Conservation (phyloP, 331 rosid genomes). For the Pyrus hybrid region DNA sequence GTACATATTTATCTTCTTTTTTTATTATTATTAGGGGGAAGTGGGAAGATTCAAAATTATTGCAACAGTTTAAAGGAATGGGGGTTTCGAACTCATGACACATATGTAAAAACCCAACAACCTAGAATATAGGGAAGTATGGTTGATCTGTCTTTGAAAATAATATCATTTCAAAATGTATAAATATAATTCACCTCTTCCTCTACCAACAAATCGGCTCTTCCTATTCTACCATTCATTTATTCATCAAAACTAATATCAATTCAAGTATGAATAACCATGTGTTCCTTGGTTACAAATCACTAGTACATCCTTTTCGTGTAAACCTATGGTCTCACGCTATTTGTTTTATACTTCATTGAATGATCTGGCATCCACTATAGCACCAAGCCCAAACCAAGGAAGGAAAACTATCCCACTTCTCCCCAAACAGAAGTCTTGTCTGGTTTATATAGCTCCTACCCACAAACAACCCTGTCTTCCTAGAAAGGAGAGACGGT, state of each 20-base stretch:
- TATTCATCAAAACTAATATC: not conserved
- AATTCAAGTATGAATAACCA: not conserved
- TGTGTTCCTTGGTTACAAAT: not conserved
- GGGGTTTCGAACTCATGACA: too few species aligned
- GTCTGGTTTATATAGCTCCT: not conserved
- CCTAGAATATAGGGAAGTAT: too few species aligned
- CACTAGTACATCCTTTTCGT: not conserved
- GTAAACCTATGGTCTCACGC: not conserved
- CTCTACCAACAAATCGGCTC: not conserved
- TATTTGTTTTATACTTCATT: not conserved
- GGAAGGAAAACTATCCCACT: constrained; percentile 13
- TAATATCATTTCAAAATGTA: too few species aligned
- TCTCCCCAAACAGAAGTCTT: not conserved
- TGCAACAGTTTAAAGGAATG: too few species aligned
- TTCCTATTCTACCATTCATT: not conserved
- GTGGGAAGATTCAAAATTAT: too few species aligned
- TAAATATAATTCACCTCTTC: too few species aligned
- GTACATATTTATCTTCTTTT: too few species aligned
- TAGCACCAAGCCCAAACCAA: not conserved
- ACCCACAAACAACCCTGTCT: rapidly evolving
- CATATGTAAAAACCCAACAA: too few species aligned
- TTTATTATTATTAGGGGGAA: too few species aligned
- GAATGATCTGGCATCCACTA: not conserved
- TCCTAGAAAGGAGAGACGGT: constrained; percentile 47
- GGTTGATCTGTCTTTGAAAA: too few species aligned